phyloP scores from a whole-genome alignment of 2,329 filamentous ascomycete species.

The Passalora sequoiae region DNA sequence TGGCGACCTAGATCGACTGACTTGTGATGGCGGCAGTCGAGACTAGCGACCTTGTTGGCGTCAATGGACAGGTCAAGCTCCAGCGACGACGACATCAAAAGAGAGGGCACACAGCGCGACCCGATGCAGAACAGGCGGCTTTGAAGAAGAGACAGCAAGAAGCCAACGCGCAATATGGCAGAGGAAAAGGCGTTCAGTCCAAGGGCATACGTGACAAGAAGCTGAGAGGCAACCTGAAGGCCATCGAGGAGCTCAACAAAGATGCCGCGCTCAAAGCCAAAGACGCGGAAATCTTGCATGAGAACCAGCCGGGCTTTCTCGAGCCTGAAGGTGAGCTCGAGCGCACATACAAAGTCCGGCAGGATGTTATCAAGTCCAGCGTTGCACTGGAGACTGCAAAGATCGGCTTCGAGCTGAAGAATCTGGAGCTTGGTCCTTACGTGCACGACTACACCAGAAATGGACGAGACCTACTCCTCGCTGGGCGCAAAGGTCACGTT shows the following conservation, averaged over 20 bases:
- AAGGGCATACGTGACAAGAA: constrained; percentile 83
- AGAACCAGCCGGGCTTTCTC: constrained; percentile 78
- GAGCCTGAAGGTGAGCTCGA: constrained; percentile 86
- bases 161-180: constrained; percentile 63
- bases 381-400: constrained; percentile 80
- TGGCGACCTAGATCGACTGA: too few relatives aligned
- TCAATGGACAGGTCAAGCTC: constrained; percentile 25
- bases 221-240: constrained; percentile 70
- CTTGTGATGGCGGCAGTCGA: constrained; percentile 21
- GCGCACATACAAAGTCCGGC: constrained; percentile 84
- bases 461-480: constrained; percentile 77
- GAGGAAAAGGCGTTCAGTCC: constrained; percentile 69
- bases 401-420: constrained; percentile 84
- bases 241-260: constrained; percentile 76
- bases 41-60: constrained; percentile 26
- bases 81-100: constrained; percentile 21
- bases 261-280: constrained; percentile 78
- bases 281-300: constrained; percentile 89
- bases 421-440: constrained; percentile 81
- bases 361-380: constrained; percentile 72
- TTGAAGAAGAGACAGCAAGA: constrained; percentile 32
- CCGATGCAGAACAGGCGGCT: constrained; percentile 32
- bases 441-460: constrained; percentile 84
- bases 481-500: constrained; percentile 87
- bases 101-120: constrained; percentile 25